A percentile compares a stretch with the other conserved stretches of the same genome.
Evolutionary conservation across 345 rosid genomes (phyloP).

Genomic region (Anacardium occidentale): DNA sequence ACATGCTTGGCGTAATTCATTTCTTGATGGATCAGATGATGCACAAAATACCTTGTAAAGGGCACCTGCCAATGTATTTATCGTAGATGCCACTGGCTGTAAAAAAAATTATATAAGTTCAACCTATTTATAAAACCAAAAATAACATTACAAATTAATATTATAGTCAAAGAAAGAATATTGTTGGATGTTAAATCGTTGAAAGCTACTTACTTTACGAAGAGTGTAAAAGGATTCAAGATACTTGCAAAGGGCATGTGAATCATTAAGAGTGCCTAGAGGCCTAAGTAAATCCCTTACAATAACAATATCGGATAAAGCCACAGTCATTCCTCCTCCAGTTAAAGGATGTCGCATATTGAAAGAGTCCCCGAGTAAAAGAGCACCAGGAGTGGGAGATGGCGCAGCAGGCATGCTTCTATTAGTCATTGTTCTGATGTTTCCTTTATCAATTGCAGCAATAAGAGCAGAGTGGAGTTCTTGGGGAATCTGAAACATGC

Average conservation of each 20-base stretch:
- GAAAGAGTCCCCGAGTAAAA: slow-evolving; percentile 6
- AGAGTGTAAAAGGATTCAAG: not conserved
- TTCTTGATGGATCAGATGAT: slow-evolving; percentile 15
- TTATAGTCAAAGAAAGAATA: not conserved
- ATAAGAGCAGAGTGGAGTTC: slow-evolving; percentile 1
- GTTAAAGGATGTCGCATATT: slow-evolving; percentile 16
- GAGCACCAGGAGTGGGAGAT: not conserved
- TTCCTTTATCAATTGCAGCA: slow-evolving; percentile 5
- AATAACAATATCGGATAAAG: slow-evolving; percentile 11
- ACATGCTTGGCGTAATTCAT: slow-evolving; percentile 13
- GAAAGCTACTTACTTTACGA: not conserved
- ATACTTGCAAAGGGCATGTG: slow-evolving; percentile 13
- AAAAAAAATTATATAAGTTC: not conserved
- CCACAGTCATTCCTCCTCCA: slow-evolving; percentile 15
- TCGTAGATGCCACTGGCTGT: slow-evolving; percentile 13
- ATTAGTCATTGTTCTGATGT: slow-evolving; percentile 7
- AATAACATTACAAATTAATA: not conserved
- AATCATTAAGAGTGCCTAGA: not conserved
- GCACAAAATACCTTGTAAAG: slow-evolving; percentile 7
- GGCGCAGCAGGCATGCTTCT: slow-evolving; percentile 14
- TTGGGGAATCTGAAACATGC: slow-evolving; percentile 4
- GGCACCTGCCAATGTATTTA: slow-evolving; percentile 15
- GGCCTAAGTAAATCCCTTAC: slow-evolving; percentile 8
- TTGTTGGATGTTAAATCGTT: not conserved
- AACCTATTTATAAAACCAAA: no score